Evolutionary conservation across 768 basidiomycete species (phyloP), one percentile per base, ranked within the genome.

Genomic region (Psilocybe cubensis): DNA sequence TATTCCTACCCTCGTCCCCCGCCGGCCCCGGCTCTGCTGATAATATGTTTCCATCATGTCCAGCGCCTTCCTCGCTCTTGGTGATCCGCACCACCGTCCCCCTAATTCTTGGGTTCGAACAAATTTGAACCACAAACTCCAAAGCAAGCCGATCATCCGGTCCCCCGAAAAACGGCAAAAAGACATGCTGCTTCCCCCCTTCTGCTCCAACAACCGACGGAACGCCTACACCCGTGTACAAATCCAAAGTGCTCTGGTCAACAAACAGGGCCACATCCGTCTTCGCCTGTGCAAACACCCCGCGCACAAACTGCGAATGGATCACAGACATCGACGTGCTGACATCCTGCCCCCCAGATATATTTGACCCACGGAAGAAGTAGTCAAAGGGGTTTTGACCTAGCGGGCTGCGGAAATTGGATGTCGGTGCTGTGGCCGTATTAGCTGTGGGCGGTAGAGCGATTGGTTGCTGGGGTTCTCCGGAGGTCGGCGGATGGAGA

Each of bases 101-200:
- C 8, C 75, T 82, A 11, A 91, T 80, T 54, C 74, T 76, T 11
- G 82, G 76, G 61, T 88, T 89, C 56, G 81, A 76, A 69, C 92
- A 96, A 25, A 97, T 75, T 71, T 96, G 95, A 12, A 89, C 82
- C 21, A 92, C 89, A 63, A 98, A 86, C 27, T 90, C 85, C 31
- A 98, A 74, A 0, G 94, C 92, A 17, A 94, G 78, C 2, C 96
- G 81, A 68, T 97, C 96, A 70, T 98, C 96, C 0, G 94, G 90
- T 0, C 96, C 96, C 21, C 96, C 96, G 69, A 94, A 91, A 82
- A 98, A 98, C 0, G 94, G 91, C 11, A 97, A 66, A 73, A 94
- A 91, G 12, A 98, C 63, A 66, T 93, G 91, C 65, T 86, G 81
- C 8, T n/a, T n/a, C n/a, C n/a, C n/a, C n/a, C n/a, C n/a, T n/a